These are phyloP conservation scores for Saccharomycopsis amapae DNA, from an alignment of 805 yeast species.

Conservation along the genomic window DNA sequence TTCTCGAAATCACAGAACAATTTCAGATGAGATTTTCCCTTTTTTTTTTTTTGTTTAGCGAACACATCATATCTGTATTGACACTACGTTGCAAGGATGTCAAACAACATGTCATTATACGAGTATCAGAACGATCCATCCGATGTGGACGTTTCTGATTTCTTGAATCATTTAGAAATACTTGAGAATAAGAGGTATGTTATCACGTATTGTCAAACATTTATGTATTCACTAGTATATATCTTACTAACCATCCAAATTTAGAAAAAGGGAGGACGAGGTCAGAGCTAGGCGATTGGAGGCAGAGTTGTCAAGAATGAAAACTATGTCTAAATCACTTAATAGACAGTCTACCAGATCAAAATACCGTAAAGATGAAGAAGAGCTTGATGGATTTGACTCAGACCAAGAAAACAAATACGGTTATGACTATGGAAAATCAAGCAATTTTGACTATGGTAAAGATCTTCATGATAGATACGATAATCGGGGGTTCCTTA, in stretches of 20 bases:
- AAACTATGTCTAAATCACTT: constrained; percentile 4
- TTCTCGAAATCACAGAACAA: no score
- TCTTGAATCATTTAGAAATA: constrained; percentile 15
- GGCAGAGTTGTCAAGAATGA: constrained; percentile 11
- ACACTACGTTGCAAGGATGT: not conserved
- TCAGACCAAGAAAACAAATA: constrained; percentile 18
- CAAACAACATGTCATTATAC: constrained; percentile 10
- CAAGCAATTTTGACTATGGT: no score
- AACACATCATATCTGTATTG: no score
- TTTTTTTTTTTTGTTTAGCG: no score
- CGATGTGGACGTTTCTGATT: constrained; percentile 19
- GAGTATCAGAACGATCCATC: constrained; percentile 18
- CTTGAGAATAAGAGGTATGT: constrained; percentile 13
- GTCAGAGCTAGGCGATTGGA: constrained; percentile 9
- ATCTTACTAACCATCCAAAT: not conserved
- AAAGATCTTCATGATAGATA: no score
- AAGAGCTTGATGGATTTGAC: constrained; percentile 10
- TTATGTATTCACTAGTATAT: not conserved
- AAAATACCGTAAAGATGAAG: not conserved
- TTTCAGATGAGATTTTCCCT: no score
- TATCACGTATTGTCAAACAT: not conserved
- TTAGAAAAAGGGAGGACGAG: constrained; percentile 14
- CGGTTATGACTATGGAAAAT: no score
- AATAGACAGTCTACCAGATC: not conserved
- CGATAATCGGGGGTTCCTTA: no score